phyloP scores from a whole-genome alignment of 176 grass and related monocot genomes.

The Cenchrus purpureus region DNA sequence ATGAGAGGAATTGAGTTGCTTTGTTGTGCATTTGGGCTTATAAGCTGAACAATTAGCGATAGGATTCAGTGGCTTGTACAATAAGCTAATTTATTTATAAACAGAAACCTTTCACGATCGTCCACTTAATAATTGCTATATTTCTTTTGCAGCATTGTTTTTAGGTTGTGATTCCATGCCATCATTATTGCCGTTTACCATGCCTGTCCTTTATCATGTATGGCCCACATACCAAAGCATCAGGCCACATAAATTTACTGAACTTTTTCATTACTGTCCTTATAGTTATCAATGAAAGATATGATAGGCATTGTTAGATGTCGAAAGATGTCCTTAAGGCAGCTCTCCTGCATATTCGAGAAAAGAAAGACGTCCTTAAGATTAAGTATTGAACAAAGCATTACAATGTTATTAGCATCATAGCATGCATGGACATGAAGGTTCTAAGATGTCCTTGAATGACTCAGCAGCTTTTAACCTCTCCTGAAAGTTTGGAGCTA shows the following conservation, averaged over 20 bases:
- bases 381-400: neutral
- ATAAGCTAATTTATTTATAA: conserved; percentile 10
- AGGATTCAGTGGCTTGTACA: neutral
- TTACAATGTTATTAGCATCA: neutral
- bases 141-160: neutral
- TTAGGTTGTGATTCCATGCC: neutral
- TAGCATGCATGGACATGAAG: neutral
- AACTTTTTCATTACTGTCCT: neutral
- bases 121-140: neutral
- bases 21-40: neutral
- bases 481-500: conserved; percentile 14
- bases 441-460: neutral
- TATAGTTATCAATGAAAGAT: neutral
- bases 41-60: conserved; percentile 3
- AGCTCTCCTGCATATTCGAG: no score
- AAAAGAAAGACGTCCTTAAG: no score
- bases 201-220: neutral
- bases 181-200: neutral
- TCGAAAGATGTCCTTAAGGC: no score
- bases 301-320: neutral
- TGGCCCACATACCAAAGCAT: neutral
- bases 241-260: neutral
- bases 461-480: neutral
- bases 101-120: neutral
- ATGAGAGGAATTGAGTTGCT: neutral